Conservation (phyloP, 306 rosid species). For the Astragalus glycyphyllos region DNA sequence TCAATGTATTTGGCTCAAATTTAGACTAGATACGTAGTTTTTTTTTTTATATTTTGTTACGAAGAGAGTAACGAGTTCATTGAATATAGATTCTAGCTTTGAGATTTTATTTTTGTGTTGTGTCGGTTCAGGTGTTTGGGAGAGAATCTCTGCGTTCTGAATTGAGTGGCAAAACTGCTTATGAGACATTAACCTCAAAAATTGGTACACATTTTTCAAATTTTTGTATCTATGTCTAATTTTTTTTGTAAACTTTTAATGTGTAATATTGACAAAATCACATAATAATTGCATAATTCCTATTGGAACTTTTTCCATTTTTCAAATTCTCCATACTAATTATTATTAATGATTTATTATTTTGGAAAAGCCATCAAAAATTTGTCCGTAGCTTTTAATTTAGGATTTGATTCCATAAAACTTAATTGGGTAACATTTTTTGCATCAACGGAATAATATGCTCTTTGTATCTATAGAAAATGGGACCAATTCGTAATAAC, state of each 20-base stretch:
- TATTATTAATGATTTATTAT: not conserved
- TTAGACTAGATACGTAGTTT: too few species aligned
- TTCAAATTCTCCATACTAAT: not conserved
- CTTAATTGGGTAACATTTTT: not conserved
- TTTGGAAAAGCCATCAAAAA: not conserved
- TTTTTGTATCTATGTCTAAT: not conserved
- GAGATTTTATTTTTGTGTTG: not conserved
- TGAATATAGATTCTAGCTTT: too few species aligned
- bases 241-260: constrained; percentile 23
- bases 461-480: not conserved
- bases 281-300: not conserved
- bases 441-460: constrained; percentile 20
- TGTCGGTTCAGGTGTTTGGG: constrained; percentile 60
- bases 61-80: too few species aligned
- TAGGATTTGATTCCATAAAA: not conserved
- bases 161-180: constrained; percentile 42
- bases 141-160: constrained; percentile 65
- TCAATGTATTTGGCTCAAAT: too few species aligned
- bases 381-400: not conserved
- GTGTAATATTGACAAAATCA: constrained; percentile 1
- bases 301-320: not conserved
- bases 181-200: constrained; percentile 52
- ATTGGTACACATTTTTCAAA: constrained; percentile 23
- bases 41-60: too few species aligned
- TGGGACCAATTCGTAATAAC: not conserved